Evolutionary conservation across 805 yeast species (phyloP), one percentile per base, ranked within the genome.

Genomic region (Saccharomycopsis fermentans): DNA sequence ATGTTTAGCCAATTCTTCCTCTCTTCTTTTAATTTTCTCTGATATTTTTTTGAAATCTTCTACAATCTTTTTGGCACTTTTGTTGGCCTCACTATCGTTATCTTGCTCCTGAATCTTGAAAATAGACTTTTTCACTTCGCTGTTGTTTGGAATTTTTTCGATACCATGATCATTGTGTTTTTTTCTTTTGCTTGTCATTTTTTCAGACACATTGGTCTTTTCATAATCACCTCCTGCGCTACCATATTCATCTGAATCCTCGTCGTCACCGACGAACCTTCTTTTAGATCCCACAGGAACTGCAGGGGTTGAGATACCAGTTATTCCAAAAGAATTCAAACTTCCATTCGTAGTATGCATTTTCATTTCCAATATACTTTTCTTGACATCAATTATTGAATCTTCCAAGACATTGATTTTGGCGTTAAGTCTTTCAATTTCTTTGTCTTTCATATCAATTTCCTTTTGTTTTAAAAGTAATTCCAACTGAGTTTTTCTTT

Each of bases 331-430:
- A 56, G 24, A 43, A 43, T 24, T 29, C 29, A 43, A n/a, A 35
- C 21, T 55, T 21, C 34, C 26, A 19, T 11, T 21, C 21, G n/a
- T 58, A 53, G 51, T 54, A 36, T 24, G 29, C 40, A 43, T 21
- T 51, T 52, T 51, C 19, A 58, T 58, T 27, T 54, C 55, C n/a
- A 50, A n/a, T 52, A 58, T 50, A 17, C 57, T 54, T 35, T 52
- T 55, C 17, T 50, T 39, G 12, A 58, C 52, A 17, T 58, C 58
- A 16, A 58, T 54, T 32, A 58, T 48, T 16, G 55, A 54, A 34
- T 52, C 58, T 35, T 59, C 58, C 14, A 60, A 32, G 6, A 27
- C 26, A n/a, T n/a, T 16, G 6, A 60, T 55, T 37, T 60, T 60
- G n/a, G 48, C 51, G 17, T 58, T 60, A 6, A 60, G 50, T 6